Evolutionary conservation across 2,329 filamentous ascomycete species (phyloP), one percentile per base, ranked within the genome.

Genomic region (Talaromyces islandicus): DNA sequence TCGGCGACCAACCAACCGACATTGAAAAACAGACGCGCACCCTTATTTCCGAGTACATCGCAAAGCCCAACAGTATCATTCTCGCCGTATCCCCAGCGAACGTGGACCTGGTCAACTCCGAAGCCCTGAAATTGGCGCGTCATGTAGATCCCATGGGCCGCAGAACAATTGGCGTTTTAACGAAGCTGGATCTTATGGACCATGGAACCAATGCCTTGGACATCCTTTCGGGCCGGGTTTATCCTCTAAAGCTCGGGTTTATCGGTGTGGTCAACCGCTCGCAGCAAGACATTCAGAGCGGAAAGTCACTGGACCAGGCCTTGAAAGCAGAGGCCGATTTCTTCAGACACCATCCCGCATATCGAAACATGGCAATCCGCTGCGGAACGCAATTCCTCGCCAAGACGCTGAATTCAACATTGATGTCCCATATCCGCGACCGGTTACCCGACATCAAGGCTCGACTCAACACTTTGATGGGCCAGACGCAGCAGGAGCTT

Each of bases 21-120:
- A 99, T 99, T 71, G 94, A 99, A 81, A 97, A 97, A 77, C 94
- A 99, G 78, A 99, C 94, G 32, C 86, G 93, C 65, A 96, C 91
- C 67, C 85, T 99, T 69, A 97, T 99, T 69, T 90, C 92, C 59
- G 94, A 99, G 79, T 99, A 97, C 73, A 99, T 97, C 71, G 92
- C 92, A 60, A 99, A 99, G 79, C 93, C 94, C 14, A 99, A 99
- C 83, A 97, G 93, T 77, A 96, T 99, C 70, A 88, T 99, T 65
- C 85, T 99, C 57, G 94, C 94, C 32, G 94, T 99, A 25, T 97
- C 94, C 12, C 93, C 94, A 19, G 94, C 94, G 57, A 99, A 99
- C 70, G 93, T 97, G 70, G 94, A 99, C 73, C 88, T 99, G 69
- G 94, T 97, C 73, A 99, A 99, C 76, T 99, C 94, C 7, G 94